Conservation (phyloP, 257 asterid species). For the Solanum chmielewskii region DNA sequence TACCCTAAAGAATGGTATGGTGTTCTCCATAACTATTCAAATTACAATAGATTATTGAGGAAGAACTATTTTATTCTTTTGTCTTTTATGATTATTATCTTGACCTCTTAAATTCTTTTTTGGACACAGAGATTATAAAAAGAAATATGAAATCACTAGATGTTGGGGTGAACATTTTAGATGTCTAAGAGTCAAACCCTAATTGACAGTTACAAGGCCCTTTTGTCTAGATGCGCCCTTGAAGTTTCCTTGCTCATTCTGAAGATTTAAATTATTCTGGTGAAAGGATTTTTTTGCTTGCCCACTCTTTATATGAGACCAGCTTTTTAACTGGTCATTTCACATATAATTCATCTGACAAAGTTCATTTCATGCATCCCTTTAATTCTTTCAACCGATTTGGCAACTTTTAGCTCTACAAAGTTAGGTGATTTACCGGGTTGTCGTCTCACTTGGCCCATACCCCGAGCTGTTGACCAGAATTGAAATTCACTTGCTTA, state of each 20-base stretch:
- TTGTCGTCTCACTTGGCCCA: neutral
- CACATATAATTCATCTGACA: neutral
- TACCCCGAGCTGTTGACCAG: neutral
- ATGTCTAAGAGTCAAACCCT: neutral
- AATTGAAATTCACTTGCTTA: neutral
- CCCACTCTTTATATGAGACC: neutral
- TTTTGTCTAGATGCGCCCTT: neutral
- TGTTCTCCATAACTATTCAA: slow-evolving; percentile 5
- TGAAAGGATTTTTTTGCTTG: neutral
- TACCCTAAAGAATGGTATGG: slow-evolving; percentile 92
- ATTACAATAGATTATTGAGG: neutral
- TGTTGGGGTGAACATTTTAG: neutral
- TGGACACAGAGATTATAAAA: neutral
- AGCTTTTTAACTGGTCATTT: neutral
- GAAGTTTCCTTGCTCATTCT: neutral
- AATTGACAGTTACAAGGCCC: neutral
- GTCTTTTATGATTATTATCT: neutral
- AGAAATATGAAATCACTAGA: neutral
- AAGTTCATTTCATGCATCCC: neutral
- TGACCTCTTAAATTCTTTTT: neutral
- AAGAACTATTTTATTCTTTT: neutral
- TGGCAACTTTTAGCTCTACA: neutral
- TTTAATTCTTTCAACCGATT: neutral
- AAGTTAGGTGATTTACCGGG: neutral
- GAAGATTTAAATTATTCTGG: neutral